phyloP scores from a whole-genome alignment of 306 rosid genomes.

The Prunus fruticosa region DNA sequence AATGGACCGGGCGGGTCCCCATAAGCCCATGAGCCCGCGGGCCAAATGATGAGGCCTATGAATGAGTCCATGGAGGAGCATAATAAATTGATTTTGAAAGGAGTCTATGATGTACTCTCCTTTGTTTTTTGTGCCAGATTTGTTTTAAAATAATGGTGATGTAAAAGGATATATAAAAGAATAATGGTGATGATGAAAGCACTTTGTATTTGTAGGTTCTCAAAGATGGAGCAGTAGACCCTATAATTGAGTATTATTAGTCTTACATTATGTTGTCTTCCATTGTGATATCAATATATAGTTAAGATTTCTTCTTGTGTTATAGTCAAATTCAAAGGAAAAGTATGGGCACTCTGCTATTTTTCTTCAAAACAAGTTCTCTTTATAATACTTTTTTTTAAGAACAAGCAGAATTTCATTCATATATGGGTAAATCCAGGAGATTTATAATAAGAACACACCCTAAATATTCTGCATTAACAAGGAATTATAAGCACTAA shows the following conservation, averaged over 20 bases:
- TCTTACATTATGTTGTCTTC: neutral
- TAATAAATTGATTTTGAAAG: neutral
- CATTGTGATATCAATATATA: neutral
- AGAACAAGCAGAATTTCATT: too few relatives aligned
- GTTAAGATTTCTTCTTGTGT: neutral
- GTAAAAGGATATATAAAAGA: neutral
- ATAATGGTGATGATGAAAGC: slow-evolving; percentile 4
- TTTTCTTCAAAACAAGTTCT: neutral
- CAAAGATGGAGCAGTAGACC: neutral
- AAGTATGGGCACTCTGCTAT: neutral
- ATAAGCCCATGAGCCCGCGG: too few relatives aligned
- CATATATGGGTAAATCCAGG: too few relatives aligned
- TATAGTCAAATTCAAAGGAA: neutral
- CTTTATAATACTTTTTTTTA: too few relatives aligned
- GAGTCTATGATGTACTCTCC: neutral
- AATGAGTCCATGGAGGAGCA: slow-evolving; percentile 16
- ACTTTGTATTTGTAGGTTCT: neutral
- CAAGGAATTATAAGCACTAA: too few relatives aligned
- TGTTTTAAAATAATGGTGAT: neutral
- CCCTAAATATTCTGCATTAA: too few relatives aligned
- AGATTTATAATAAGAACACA: too few relatives aligned
- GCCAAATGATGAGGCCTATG: too few relatives aligned
- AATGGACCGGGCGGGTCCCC: too few relatives aligned
- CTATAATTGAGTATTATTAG: neutral
- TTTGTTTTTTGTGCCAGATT: neutral